Conservation (phyloP, 78 protist genomes). For the Bodo saltans region DNA sequence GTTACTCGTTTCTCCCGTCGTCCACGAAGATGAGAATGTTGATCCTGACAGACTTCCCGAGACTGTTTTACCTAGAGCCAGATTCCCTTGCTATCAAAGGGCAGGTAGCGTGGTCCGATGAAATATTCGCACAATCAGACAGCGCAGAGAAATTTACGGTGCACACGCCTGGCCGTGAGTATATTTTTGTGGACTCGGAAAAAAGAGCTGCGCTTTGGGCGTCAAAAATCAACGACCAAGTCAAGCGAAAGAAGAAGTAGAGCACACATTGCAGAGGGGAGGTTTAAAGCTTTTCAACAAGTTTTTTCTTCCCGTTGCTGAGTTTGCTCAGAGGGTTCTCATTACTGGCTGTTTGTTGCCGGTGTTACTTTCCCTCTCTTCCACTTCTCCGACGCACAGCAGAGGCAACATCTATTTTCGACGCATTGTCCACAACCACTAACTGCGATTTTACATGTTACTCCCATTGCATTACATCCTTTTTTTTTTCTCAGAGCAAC, state of each 20-base stretch:
- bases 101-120: slow-evolving; percentile 2
- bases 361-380: too few species aligned
- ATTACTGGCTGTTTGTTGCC: too few species aligned
- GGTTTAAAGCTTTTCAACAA: too few species aligned
- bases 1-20: slow-evolving; percentile 43
- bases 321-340: too few species aligned
- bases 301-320: too few species aligned
- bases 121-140: not conserved
- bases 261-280: not conserved
- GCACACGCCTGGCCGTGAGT: not conserved
- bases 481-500: too few species aligned
- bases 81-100: not conserved
- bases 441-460: too few species aligned
- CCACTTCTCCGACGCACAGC: too few species aligned
- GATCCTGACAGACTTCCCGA: slow-evolving; percentile 56
- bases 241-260: not conserved
- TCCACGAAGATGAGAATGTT: slow-evolving; percentile 51
- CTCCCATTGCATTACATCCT: too few species aligned
- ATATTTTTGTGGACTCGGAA: not conserved
- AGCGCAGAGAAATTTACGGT: not conserved
- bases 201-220: slow-evolving; percentile 13
- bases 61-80: slow-evolving; percentile 61
- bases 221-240: slow-evolving; percentile 1
- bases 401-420: too few species aligned
- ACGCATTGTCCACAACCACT: too few species aligned